phyloP scores from a whole-genome alignment of 2,329 filamentous ascomycete species.

The Grosmannia clavigera region DNA sequence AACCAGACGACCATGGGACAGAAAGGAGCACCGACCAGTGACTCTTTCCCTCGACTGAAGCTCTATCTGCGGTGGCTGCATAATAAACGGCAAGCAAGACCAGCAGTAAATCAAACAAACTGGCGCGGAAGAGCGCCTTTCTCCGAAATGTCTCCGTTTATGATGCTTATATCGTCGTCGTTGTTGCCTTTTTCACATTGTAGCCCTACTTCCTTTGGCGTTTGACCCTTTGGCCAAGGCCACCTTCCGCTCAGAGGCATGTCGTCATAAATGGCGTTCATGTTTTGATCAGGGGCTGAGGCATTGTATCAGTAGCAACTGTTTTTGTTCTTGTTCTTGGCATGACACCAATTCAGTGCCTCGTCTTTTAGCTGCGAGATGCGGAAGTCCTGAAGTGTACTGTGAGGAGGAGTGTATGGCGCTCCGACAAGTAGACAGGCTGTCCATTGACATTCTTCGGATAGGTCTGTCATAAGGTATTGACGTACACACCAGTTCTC shows the following conservation, averaged over 20 bases:
- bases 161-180: neutral
- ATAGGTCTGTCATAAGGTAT: neutral
- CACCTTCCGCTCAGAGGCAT: neutral
- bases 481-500: neutral
- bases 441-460: neutral
- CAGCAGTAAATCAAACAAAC: neutral
- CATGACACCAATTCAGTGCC: neutral
- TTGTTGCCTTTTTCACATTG: neutral
- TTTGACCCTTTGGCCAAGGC: neutral
- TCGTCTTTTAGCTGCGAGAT: neutral
- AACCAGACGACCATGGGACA: neutral
- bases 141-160: neutral
- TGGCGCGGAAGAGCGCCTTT: neutral
- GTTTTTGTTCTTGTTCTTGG: neutral
- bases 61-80: neutral
- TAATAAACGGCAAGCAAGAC: neutral
- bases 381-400: neutral
- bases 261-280: neutral
- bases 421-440: neutral
- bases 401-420: neutral
- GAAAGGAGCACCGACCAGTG: neutral
- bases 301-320: neutral
- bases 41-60: neutral
- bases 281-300: neutral
- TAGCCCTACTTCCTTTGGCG: neutral